Percentiles rank a stretch among this genome's conserved stretches.
Conservation (phyloP, 306 rosid species). For the Malus orientalis region DNA sequence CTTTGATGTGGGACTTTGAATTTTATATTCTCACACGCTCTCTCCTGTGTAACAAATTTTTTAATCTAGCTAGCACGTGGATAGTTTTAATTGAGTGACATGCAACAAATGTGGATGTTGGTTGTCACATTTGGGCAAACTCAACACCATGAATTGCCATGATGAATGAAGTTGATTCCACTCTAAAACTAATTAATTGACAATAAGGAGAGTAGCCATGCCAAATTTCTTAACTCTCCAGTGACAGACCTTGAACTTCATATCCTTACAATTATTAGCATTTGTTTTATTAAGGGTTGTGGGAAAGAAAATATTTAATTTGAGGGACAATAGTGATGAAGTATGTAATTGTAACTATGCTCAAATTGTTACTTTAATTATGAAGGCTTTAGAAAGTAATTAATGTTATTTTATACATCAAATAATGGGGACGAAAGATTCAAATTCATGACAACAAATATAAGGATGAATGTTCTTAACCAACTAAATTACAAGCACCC, state of each 20-base stretch:
- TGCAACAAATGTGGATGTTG: not conserved
- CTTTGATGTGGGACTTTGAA: not conserved
- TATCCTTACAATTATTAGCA: not conserved
- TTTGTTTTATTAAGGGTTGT: not conserved
- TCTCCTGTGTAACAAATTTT: accelerated
- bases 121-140: not conserved
- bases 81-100: too few species aligned
- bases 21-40: too few species aligned
- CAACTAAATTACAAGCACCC: too few species aligned
- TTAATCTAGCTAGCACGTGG: too few species aligned
- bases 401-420: too few species aligned
- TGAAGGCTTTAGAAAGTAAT: not conserved
- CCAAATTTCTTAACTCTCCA: not conserved
- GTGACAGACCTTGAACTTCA: not conserved
- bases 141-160: not conserved
- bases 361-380: not conserved
- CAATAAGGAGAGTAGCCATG: too few species aligned
- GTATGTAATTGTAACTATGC: not conserved
- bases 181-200: not conserved
- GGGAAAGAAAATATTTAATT: not conserved
- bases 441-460: too few species aligned
- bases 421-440: too few species aligned
- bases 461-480: too few species aligned
- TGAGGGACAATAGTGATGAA: not conserved
- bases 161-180: not conserved